These are phyloP conservation scores for Posidonia oceanica DNA, from an alignment of 116 monocot genomes.

Conservation along the genomic window DNA sequence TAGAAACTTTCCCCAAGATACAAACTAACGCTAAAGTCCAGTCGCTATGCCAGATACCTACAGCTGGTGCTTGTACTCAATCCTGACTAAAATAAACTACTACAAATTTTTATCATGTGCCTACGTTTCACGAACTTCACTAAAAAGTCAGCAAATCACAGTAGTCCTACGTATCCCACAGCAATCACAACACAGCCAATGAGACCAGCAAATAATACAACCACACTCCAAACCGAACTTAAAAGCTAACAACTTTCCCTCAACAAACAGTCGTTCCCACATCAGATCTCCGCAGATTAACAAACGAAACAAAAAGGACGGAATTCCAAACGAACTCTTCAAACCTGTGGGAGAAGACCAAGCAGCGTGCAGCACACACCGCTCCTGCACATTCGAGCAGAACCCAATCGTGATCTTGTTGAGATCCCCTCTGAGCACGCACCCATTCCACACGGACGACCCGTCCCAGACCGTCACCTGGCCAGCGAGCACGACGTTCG, in stretches of 20 bases:
- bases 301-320: neutral
- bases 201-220: neutral
- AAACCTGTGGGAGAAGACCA: constrained; percentile 87
- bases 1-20: no score
- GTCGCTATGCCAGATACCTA: no score
- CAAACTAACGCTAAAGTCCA: no score
- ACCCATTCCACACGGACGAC: constrained; percentile 82
- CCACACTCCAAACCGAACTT: neutral
- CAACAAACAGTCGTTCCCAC: neutral
- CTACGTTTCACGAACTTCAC: no score
- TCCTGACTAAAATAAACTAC: no score
- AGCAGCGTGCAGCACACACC: constrained; percentile 82
- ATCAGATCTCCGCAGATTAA: neutral
- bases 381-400: constrained; percentile 86
- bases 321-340: neutral
- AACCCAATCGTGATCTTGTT: constrained; percentile 90
- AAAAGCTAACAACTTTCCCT: no score
- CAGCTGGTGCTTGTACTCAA: no score
- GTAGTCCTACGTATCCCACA: no score
- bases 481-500: constrained; percentile 84
- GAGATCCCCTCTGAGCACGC: constrained; percentile 83
- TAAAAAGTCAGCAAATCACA: no score
- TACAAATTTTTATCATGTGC: no score
- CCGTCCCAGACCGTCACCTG: constrained; percentile 85
- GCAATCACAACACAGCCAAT: no score